Evolutionary conservation across 805 yeast species (phyloP).

Genomic region (Sugiyamaella chiloensis): DNA sequence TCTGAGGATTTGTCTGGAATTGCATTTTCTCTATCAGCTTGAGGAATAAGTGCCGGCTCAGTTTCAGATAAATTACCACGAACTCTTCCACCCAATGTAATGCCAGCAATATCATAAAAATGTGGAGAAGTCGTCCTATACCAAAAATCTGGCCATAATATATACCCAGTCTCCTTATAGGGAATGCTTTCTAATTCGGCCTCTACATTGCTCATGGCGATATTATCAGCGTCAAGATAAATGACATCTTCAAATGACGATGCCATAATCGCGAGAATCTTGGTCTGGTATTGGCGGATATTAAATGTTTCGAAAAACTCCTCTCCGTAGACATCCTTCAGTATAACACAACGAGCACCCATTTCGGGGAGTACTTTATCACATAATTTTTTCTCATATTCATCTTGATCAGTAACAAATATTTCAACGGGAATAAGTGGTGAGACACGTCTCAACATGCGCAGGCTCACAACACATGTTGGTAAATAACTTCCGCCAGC

Average conservation of each 20-base stretch:
- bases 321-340: constrained; percentile 60
- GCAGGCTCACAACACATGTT: constrained; percentile 61
- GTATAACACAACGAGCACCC: constrained; percentile 62
- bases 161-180: constrained; percentile 48
- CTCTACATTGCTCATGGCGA: constrained; percentile 65
- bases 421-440: constrained; percentile 76
- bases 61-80: constrained; percentile 29
- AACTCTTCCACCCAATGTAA: constrained; percentile 42
- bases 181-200: constrained; percentile 55
- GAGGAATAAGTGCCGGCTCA: constrained; percentile 30
- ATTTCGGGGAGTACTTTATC: constrained; percentile 55
- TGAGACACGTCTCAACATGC: constrained; percentile 61
- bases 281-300: constrained; percentile 64
- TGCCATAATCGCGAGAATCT: constrained; percentile 65
- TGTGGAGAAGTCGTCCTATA: constrained; percentile 73
- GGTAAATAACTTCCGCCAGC: constrained; percentile 80
- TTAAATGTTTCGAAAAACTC: constrained; percentile 45
- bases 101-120: constrained; percentile 65
- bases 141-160: constrained; percentile 87
- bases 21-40: constrained; percentile 63
- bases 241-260: constrained; percentile 70
- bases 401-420: constrained; percentile 63
- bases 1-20: constrained; percentile 68
- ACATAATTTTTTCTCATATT: constrained; percentile 71
- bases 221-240: constrained; percentile 71